Base-by-base conservation (phyloP, 2,329 filamentous ascomycete genomes). In the Trichoderma sp. region DNA sequence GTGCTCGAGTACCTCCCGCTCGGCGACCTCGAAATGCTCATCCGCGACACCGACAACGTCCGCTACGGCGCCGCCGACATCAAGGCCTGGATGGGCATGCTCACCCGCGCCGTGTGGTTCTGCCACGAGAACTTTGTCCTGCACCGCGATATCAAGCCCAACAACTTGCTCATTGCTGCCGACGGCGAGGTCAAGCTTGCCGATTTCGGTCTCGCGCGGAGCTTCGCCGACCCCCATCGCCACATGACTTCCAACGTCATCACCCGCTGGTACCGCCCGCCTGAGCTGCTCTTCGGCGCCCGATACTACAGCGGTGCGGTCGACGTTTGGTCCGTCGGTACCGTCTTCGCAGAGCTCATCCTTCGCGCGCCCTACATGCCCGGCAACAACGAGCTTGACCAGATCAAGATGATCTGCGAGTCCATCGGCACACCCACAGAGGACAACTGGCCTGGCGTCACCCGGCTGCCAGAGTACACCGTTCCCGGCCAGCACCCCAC, bases 1-100 rank as follows among this genome's bases (percentile, higher is more conserved):
- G 96, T 99, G 28, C 90, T 99, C 76, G 96, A 99, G 82, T 97
- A 92, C 81, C 87, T 98, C 4, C 95, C 95, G 0, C 89, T 93
- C n/a, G 95, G 96, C 75, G 96, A 99, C 82, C 88, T 99, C 32
- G 94, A 98, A 82, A 94, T 95, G 87, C 89, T 99, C 72, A 97
- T 97, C 81, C 93, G 93, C 80, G 95, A 98, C 82, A 90, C 88
- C 34, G 88, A 91, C 60, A 85, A 85, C 69, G 91, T 98, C 61
- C 89, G 90, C 70, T 98, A 98, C 81, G 93, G 93, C 73, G 89
- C 90, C 12, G 92, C 93, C 21, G 96, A 99, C 81, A 94, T 98
- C 81, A 99, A 99, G 82, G 92, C 94, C 18, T 99, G 96, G 96
- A 97, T 98, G 91, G 93, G 93, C 74, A 98, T 98, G 96, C 88